These are phyloP conservation scores for Tripterygium wilfordii DNA, from an alignment of 177 flowering plant species.

Conservation along the genomic window DNA sequence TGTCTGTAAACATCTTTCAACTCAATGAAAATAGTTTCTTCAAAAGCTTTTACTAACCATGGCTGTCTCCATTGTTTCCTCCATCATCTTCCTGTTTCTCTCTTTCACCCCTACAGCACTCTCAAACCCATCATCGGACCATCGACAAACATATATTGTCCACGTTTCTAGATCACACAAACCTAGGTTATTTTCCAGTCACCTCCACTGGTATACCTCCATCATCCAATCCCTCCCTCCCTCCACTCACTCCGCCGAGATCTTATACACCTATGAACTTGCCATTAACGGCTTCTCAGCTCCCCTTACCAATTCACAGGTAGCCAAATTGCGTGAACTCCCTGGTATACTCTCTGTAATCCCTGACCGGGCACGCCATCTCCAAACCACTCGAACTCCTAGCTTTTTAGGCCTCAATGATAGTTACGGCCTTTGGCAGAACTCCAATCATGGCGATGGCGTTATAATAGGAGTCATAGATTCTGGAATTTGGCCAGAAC, in stretches of 20 bases:
- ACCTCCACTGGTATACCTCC: slow-evolving; percentile 70
- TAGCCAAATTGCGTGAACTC: slow-evolving; percentile 25
- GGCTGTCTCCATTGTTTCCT: slow-evolving; percentile 7
- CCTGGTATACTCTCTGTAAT: slow-evolving; percentile 52
- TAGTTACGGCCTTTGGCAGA: slow-evolving; percentile 60
- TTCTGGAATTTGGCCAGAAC: slow-evolving; percentile 90
- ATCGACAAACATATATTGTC: slow-evolving; percentile 47
- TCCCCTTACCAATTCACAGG: slow-evolving; percentile 46
- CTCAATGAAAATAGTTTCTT: too few species aligned
- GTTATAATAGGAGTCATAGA: slow-evolving; percentile 80
- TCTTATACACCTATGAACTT: slow-evolving; percentile 69
- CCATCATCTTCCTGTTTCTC: slow-evolving; percentile 6
- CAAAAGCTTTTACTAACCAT: too few species aligned
- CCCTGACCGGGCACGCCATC: slow-evolving; percentile 42
- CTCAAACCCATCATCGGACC: slow-evolving; percentile 5
- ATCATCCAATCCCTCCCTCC: slow-evolving; percentile 49
- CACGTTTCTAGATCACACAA: slow-evolving; percentile 56
- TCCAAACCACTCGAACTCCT: slow-evolving; percentile 84
- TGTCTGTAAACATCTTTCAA: too few species aligned
- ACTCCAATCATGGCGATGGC: slow-evolving; percentile 55
- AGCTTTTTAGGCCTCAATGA: slow-evolving; percentile 55
- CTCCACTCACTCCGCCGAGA: slow-evolving; percentile 30
- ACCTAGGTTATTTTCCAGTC: slow-evolving; percentile 52
- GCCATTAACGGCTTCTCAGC: slow-evolving; percentile 72
- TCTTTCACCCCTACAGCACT: neutral